phyloP scores from a whole-genome alignment of 2,329 filamentous ascomycete species.

The Chaetomium globosum region DNA sequence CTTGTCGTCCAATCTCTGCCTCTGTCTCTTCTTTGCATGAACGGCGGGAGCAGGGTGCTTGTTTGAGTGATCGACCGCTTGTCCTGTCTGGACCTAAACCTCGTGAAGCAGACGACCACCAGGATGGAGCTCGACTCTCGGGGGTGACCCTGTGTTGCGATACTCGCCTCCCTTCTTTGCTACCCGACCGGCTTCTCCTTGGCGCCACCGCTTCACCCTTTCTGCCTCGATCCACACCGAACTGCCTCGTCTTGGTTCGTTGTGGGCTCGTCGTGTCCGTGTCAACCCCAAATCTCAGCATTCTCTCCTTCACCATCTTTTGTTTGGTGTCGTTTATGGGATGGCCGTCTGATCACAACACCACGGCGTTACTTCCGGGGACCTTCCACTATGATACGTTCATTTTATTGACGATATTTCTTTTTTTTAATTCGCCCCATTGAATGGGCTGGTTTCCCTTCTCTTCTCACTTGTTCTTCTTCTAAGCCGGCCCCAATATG shows the following conservation, averaged over 20 bases:
- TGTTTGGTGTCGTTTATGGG: slow-evolving; percentile 27
- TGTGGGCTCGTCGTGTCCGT: not conserved
- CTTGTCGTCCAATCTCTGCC: slow-evolving; percentile 40
- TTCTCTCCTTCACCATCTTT: slow-evolving; percentile 25
- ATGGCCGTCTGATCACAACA: slow-evolving; percentile 32
- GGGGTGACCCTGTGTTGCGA: slow-evolving; percentile 8
- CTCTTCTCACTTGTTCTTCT: slow-evolving; percentile 35
- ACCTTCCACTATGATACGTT: slow-evolving; percentile 39
- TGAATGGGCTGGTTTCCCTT: slow-evolving; percentile 50
- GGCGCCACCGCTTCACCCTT: slow-evolving; percentile 13
- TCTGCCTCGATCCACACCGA: slow-evolving; percentile 13
- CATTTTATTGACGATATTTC: slow-evolving; percentile 42
- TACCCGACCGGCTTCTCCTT: slow-evolving; percentile 13
- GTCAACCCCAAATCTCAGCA: slow-evolving; percentile 6
- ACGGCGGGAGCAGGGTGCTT: slow-evolving; percentile 35
- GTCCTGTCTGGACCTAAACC: slow-evolving; percentile 25
- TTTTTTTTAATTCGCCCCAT: slow-evolving; percentile 47
- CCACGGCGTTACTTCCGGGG: slow-evolving; percentile 31
- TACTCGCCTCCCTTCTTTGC: slow-evolving; percentile 12
- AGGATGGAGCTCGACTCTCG: slow-evolving; percentile 8
- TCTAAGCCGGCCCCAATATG: slow-evolving; percentile 47
- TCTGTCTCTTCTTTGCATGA: slow-evolving; percentile 36
- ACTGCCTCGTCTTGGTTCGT: not conserved
- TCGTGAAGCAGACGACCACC: slow-evolving; percentile 24
- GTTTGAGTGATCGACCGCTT: slow-evolving; percentile 39